A percentile compares a stretch with the other conserved stretches of the same genome.
These are phyloP conservation scores for Ligustrum vulgare DNA, from an alignment of 257 asterid genomes.

Conservation along the genomic window DNA sequence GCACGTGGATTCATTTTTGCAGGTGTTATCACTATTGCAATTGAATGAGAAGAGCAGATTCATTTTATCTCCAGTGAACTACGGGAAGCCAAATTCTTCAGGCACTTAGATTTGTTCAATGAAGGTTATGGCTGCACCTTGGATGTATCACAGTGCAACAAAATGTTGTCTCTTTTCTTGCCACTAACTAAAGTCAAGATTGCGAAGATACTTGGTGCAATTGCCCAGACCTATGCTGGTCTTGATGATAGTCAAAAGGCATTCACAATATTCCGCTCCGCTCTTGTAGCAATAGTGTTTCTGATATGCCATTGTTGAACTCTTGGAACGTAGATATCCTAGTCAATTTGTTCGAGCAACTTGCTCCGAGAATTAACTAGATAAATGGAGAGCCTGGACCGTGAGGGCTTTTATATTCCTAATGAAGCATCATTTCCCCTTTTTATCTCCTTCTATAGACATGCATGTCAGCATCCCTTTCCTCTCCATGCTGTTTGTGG, in stretches of 20 bases:
- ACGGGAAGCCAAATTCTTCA: conserved; percentile 63
- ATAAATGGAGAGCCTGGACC: conserved; percentile 74
- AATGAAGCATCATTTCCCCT: conserved; percentile 76
- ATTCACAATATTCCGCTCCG: conserved; percentile 66
- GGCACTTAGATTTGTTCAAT: conserved; percentile 57
- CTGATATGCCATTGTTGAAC: conserved; percentile 51
- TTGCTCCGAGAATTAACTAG: conserved; percentile 85
- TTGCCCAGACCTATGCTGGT: conserved; percentile 66
- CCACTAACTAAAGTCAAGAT: conserved; percentile 75
- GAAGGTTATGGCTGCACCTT: conserved; percentile 93
- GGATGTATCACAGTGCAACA: conserved; percentile 74
- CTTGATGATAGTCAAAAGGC: conserved; percentile 71
- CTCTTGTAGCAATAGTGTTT: conserved; percentile 52
- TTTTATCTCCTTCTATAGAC: conserved; percentile 74
- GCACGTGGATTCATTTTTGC: conserved; percentile 85
- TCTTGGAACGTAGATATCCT: conserved; percentile 84
- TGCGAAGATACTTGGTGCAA: conserved; percentile 79
- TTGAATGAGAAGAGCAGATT: conserved; percentile 61
- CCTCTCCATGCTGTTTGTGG: conserved; percentile 94
- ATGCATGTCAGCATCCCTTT: conserved; percentile 91
- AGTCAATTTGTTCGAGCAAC: conserved; percentile 81
- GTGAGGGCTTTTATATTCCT: conserved; percentile 83
- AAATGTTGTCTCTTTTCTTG: conserved; percentile 67
- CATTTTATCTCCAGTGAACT: conserved; percentile 69
- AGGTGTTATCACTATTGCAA: conserved; percentile 72